A percentile compares a stretch with the other conserved stretches of the same genome.
These are phyloP conservation scores for Saxispiralis lemnorum DNA, from an alignment of 495 filamentous ascomycete species.

Conservation along the genomic window DNA sequence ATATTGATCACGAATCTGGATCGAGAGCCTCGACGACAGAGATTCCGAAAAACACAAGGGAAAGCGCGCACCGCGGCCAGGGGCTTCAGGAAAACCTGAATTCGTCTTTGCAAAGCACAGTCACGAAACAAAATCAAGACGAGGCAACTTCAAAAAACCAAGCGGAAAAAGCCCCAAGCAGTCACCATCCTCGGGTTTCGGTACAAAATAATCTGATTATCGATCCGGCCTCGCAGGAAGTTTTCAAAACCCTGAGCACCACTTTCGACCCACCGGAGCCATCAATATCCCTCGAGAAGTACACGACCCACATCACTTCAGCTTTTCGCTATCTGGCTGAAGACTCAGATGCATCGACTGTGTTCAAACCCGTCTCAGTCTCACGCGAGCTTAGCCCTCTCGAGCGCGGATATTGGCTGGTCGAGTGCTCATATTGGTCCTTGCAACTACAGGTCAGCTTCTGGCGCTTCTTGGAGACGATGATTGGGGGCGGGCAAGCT, in stretches of 20 bases:
- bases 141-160: no score
- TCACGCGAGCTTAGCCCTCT: slow-evolving; percentile 6
- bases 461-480: slow-evolving; percentile 12
- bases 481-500: slow-evolving; percentile 5
- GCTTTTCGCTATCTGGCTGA: slow-evolving; percentile 3
- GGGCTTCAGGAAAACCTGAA: no score
- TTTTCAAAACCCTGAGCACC: background rate
- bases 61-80: no score
- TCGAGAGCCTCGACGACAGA: no score
- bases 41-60: no score
- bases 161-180: no score
- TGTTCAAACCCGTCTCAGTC: slow-evolving; percentile 7
- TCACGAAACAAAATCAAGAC: no score
- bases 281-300: background rate
- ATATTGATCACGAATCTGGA: no score
- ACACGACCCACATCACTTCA: slow-evolving; percentile 8
- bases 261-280: slow-evolving; percentile 6
- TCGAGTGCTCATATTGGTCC: slow-evolving; percentile 9
- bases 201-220: no score
- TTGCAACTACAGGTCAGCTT: slow-evolving; percentile 6
- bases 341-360: background rate
- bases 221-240: no score
- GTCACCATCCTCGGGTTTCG: no score
- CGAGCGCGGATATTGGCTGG: slow-evolving; percentile 16
- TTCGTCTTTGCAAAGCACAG: no score